Conservation (phyloP, 148 eudicot species). For the Pharnaceum exiguum region DNA sequence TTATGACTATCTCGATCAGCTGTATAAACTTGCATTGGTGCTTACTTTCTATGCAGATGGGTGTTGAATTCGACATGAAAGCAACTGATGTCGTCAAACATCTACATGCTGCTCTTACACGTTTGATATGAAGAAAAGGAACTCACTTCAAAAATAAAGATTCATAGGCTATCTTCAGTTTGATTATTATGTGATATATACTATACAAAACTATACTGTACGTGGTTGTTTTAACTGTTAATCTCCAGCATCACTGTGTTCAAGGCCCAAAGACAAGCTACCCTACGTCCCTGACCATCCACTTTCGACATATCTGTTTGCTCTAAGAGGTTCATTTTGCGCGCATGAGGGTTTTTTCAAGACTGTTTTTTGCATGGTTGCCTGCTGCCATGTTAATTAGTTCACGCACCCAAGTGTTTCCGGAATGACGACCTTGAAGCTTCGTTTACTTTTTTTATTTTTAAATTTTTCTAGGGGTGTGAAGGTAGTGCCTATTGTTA, state of each 20-base stretch:
- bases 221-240: too few relatives aligned
- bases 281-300: too few relatives aligned
- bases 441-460: constrained; percentile 14
- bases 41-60: constrained; percentile 46
- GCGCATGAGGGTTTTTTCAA: constrained; percentile 41
- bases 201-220: too few relatives aligned
- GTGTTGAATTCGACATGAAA: constrained; percentile 35
- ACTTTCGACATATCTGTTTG: constrained; percentile 31
- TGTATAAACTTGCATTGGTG: background rate
- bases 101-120: constrained; percentile 33
- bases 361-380: constrained; percentile 39
- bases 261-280: too few relatives aligned
- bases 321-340: constrained; percentile 46
- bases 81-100: constrained; percentile 49
- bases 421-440: constrained; percentile 31
- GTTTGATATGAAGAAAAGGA: constrained; percentile 23
- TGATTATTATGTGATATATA: background rate
- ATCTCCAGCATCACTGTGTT: too few relatives aligned
- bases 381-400: constrained; percentile 29
- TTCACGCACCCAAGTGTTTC: constrained; percentile 40
- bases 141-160: background rate
- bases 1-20: background rate
- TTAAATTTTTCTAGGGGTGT: constrained; percentile 1
- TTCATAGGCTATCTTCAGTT: background rate
- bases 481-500: background rate